Evolutionary conservation across 208 protist species (phyloP).

Genomic region (Acanthamoeba castellanii): DNA sequence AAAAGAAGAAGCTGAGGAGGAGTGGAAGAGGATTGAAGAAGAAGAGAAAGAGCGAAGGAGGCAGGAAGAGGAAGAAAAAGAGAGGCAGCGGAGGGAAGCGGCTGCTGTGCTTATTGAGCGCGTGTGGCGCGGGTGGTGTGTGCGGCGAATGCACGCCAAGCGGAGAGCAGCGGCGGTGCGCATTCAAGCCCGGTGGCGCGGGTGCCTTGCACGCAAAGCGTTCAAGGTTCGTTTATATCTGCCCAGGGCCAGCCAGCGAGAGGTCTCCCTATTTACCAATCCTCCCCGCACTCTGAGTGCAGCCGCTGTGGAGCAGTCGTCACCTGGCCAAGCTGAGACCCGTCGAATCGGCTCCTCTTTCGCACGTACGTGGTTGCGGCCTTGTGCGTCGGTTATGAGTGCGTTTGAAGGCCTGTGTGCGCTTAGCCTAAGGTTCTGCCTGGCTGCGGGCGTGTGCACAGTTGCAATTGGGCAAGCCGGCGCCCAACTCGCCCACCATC

Average conservation of each 20-base stretch:
- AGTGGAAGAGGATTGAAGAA: neutral
- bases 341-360: neutral
- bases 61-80: neutral
- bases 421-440: neutral
- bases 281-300: neutral
- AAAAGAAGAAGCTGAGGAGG: neutral
- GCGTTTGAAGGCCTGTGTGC: neutral
- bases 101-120: neutral
- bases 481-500: neutral
- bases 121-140: neutral
- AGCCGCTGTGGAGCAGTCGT: neutral
- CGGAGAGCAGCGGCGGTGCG: neutral
- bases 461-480: neutral
- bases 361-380: neutral
- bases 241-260: neutral
- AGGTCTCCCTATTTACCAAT: neutral
- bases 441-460: neutral
- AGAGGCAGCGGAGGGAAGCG: neutral
- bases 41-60: neutral
- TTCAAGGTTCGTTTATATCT: neutral
- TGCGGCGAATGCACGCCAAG: neutral
- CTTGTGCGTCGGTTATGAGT: neutral
- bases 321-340: constrained; percentile 4
- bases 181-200: neutral
- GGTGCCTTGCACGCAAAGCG: neutral